A percentile compares a stretch with the other conserved stretches of the same genome.
These are phyloP conservation scores for Epicoccum nigrum DNA, from an alignment of 2,329 filamentous ascomycete species.

Conservation along the genomic window DNA sequence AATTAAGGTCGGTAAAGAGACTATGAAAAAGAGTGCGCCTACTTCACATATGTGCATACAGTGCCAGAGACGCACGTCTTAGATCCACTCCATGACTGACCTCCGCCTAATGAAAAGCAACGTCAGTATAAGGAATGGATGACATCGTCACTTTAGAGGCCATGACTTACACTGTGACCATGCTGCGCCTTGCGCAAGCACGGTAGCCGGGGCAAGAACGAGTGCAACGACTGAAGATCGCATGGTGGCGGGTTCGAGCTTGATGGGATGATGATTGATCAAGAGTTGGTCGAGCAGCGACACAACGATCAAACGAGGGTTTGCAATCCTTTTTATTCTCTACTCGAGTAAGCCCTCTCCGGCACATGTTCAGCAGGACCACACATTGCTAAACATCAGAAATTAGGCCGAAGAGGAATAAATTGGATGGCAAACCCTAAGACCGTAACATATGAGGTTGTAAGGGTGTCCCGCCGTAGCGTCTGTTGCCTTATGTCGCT, in stretches of 20 bases:
- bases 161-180: not conserved
- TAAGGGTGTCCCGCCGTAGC: not conserved
- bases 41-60: not conserved
- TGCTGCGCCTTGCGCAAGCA: not conserved
- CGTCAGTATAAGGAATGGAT: not conserved
- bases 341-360: not conserved
- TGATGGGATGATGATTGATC: not conserved
- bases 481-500: not conserved
- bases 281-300: not conserved
- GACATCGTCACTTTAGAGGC: not conserved
- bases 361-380: not conserved
- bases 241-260: not conserved
- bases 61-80: not conserved
- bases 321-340: not conserved
- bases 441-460: not conserved
- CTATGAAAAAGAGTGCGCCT: not conserved
- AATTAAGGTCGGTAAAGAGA: not conserved
- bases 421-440: not conserved
- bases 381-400: not conserved
- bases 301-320: not conserved
- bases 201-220: not conserved
- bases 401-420: not conserved
- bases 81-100: not conserved
- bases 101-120: not conserved
- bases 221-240: not conserved